A percentile compares a stretch with the other conserved stretches of the same genome.
These are phyloP conservation scores for Pythium utonaiense DNA, from an alignment of 352 stramenopile genomes.

Conservation along the genomic window DNA sequence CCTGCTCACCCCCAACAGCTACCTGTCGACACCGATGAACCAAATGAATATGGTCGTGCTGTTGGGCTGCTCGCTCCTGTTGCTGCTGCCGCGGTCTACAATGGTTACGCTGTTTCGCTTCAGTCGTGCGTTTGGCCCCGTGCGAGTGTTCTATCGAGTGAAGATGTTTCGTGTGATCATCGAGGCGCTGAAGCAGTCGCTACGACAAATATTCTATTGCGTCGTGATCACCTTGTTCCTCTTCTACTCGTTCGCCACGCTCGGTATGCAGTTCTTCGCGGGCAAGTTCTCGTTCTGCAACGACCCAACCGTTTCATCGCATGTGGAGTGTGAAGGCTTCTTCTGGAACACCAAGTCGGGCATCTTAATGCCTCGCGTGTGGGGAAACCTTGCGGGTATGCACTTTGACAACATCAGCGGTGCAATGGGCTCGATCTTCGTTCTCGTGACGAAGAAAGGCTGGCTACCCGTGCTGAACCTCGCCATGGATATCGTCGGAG, in stretches of 20 bases:
- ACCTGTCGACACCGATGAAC: slow-evolving; percentile 81
- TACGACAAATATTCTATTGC: slow-evolving; percentile 77
- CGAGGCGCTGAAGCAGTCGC: slow-evolving; percentile 69
- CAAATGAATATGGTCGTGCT: slow-evolving; percentile 83
- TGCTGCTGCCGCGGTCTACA: slow-evolving; percentile 71
- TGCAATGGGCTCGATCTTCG: slow-evolving; percentile 75
- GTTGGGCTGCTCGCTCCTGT: slow-evolving; percentile 65
- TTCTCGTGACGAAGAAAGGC: slow-evolving; percentile 81
- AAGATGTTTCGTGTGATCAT: slow-evolving; percentile 85
- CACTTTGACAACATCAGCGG: slow-evolving; percentile 84
- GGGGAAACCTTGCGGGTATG: slow-evolving; percentile 69
- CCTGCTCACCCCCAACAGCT: slow-evolving; percentile 73
- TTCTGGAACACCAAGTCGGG: slow-evolving; percentile 52
- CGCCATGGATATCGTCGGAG: slow-evolving; percentile 76
- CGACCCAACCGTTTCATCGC: slow-evolving; percentile 48
- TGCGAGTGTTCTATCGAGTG: slow-evolving; percentile 84
- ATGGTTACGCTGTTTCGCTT: slow-evolving; percentile 74
- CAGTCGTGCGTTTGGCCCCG: slow-evolving; percentile 70
- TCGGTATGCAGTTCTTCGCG: slow-evolving; percentile 84
- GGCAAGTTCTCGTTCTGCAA: slow-evolving; percentile 81
- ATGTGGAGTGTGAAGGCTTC: slow-evolving; percentile 54
- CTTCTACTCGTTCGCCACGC: slow-evolving; percentile 83
- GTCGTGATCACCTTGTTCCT: slow-evolving; percentile 74
- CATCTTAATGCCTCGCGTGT: slow-evolving; percentile 70
- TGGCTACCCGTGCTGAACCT: slow-evolving; percentile 83